These are phyloP conservation scores for Handroanthus guayacan DNA, from an alignment of 257 asterid species.

Conservation along the genomic window DNA sequence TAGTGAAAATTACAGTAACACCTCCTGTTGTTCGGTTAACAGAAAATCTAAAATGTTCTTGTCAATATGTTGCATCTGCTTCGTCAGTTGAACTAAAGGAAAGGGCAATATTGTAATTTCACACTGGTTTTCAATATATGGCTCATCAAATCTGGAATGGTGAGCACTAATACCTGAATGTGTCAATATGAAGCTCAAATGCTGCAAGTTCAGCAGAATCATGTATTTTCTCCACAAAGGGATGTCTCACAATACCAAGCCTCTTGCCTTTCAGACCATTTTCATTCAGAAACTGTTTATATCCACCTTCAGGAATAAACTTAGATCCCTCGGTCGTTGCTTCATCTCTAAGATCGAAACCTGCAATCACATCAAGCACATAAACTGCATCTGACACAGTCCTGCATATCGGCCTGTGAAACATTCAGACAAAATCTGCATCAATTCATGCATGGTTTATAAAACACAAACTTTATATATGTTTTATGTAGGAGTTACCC, in stretches of 20 bases:
- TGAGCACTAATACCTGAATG: conserved; percentile 48
- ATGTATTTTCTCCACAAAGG: conserved; percentile 48
- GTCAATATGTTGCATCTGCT: too few relatives aligned
- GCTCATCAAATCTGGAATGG: not conserved
- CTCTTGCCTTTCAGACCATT: conserved; percentile 65
- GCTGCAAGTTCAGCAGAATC: conserved; percentile 42
- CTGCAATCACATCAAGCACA: conserved; percentile 69
- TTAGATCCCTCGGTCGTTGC: conserved; percentile 55
- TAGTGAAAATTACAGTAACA: too few relatives aligned
- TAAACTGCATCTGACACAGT: conserved; percentile 66
- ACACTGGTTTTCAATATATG: not conserved
- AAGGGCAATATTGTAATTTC: not conserved
- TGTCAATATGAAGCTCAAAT: conserved; percentile 51
- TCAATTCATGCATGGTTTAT: not conserved
- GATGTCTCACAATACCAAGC: conserved; percentile 65
- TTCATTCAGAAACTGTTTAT: conserved; percentile 57
- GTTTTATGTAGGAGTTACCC: conserved; percentile 44
- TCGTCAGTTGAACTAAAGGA: too few relatives aligned
- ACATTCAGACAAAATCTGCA: conserved; percentile 25
- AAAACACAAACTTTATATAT: not conserved
- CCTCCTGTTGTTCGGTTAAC: too few relatives aligned
- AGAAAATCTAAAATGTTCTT: too few relatives aligned
- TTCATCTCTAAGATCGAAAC: conserved; percentile 60
- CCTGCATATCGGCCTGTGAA: conserved; percentile 61
- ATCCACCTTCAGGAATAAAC: conserved; percentile 68